Conservation (phyloP, 1,284 basidiomycete genomes). For the Austroboletus niveus region DNA sequence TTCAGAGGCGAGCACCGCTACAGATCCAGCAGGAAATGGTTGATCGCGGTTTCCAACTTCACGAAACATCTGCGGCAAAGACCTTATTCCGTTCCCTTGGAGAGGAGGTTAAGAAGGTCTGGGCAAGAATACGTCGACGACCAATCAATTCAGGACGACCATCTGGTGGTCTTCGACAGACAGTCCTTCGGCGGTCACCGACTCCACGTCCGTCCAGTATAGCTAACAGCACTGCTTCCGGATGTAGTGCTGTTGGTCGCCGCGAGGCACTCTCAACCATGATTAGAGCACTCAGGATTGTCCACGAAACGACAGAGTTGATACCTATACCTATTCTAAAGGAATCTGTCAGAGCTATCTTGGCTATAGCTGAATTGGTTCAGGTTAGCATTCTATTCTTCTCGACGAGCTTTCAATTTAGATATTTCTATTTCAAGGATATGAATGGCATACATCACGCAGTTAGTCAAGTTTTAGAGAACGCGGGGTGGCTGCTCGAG, state of each 20-base stretch:
- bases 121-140: too few relatives aligned
- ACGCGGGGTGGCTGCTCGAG: constrained; percentile 15
- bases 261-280: not conserved
- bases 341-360: constrained; percentile 10
- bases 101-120: too few relatives aligned
- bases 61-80: constrained; percentile 19
- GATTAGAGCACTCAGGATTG: constrained; percentile 12
- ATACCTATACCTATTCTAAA: constrained; percentile 5
- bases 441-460: constrained; percentile 18
- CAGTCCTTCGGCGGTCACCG: too few relatives aligned
- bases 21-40: constrained; percentile 23
- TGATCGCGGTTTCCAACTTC: constrained; percentile 8
- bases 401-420: not conserved
- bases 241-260: too few relatives aligned
- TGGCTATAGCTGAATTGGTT: constrained; percentile 11
- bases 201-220: not conserved
- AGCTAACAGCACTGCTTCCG: not conserved
- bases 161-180: not conserved
- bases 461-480: constrained; percentile 14
- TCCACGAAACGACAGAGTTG: constrained; percentile 13
- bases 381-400: constrained; percentile 5
- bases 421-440: constrained; percentile 2
- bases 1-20: not conserved
- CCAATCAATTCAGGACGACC: not conserved
- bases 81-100: too few relatives aligned